Evolutionary conservation across 1,284 basidiomycete species (phyloP), one percentile per base, ranked within the genome.

Genomic region (Cutaneotrichosporon curvatum): DNA sequence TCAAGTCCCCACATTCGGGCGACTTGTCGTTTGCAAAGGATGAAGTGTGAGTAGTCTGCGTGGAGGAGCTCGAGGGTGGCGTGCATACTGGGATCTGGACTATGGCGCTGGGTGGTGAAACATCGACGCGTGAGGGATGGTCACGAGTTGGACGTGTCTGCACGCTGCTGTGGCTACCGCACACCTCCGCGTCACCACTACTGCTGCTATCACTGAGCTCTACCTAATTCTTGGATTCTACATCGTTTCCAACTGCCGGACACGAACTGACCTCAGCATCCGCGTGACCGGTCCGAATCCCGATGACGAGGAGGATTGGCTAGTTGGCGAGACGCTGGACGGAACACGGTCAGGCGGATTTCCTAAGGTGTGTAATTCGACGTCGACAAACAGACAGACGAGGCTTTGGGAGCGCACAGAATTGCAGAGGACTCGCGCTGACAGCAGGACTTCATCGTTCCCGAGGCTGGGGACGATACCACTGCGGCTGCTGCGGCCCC

Each of bases 241-340:
- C n/a, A n/a, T n/a, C n/a, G n/a, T n/a, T n/a, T n/a, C n/a, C n/a
- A n/a, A n/a, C n/a, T n/a, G n/a, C 25, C 25, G 25, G 7, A 12
- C 8, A 28, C 32, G 18, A n/a, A 19, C 51, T 50, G 28, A 53
- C 20, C n/a, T 14, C 40, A 72, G 70, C 2, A 68, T 72, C 21
- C 58, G 68, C 36, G 70, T 72, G 22, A 70, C 67, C 0, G 70
- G 69, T 8, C 63, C 63, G 2, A 67, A 63, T 3, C 51, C 51
- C 3, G 68, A 71, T 20, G 70, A 72, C 46, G 70, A 72, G 47
- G 70, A 72, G 51, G 70, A 72, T 52, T 72, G 70, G 70, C 47
- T 71, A 11, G 42, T 70, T 2, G 70, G 70, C 16, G 68, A 69
- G 51, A 60, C 54, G 11, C 36, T 72, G 3, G 70, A 72, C 50